Conservation (phyloP, 495 filamentous ascomycete species). For the Hypoxylon perforatum region DNA sequence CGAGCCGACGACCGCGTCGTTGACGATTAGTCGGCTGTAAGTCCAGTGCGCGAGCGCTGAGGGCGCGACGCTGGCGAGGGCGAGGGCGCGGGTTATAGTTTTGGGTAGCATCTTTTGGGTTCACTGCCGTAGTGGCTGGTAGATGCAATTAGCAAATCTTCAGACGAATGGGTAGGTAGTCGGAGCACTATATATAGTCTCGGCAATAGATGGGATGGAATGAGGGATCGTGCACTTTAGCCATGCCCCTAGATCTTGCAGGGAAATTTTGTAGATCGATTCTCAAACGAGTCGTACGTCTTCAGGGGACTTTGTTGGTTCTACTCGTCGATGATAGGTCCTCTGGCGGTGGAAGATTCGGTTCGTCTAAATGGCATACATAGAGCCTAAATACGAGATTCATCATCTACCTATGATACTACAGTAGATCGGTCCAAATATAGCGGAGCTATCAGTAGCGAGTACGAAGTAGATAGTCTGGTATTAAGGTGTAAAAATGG, state of each 20-base stretch:
- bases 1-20: slow-evolving; percentile 20
- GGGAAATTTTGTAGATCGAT: background rate
- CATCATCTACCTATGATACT: background rate
- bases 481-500: no score
- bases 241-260: background rate
- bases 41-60: slow-evolving; percentile 13
- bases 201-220: background rate
- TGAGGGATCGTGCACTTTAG: background rate
- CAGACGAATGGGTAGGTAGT: background rate
- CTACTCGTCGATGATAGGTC: background rate
- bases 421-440: background rate
- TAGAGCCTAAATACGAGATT: background rate
- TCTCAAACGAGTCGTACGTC: background rate
- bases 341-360: background rate
- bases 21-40: slow-evolving; percentile 23
- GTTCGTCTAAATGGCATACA: background rate
- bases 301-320: no score
- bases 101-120: slow-evolving; percentile 1
- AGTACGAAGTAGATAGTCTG: background rate
- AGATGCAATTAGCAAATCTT: no score
- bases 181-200: background rate
- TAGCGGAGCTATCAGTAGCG: background rate
- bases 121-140: no score
- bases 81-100: background rate
- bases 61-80: background rate